Evolutionary conservation across 73 alveolate species (phyloP).

Genomic region (Blepharisma stoltei): DNA sequence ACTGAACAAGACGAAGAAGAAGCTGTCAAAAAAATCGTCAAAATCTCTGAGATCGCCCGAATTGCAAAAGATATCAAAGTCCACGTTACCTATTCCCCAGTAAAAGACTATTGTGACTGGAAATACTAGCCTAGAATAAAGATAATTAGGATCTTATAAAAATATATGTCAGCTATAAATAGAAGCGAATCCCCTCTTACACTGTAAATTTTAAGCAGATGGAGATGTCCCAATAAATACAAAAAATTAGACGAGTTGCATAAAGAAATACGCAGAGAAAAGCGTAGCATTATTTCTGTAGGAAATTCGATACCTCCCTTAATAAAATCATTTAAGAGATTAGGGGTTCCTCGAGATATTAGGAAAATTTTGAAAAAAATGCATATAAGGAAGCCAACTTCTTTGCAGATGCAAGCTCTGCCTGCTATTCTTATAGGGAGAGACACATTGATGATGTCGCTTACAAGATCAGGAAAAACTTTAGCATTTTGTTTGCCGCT

Average conservation of each 20-base stretch:
- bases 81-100: too few relatives aligned
- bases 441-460: constrained; percentile 91
- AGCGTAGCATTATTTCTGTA: constrained; percentile 35
- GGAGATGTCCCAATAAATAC: constrained; percentile 48
- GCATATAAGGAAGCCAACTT: constrained; percentile 52
- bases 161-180: too few relatives aligned
- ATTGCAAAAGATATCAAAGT: constrained; percentile 2
- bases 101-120: constrained; percentile 29
- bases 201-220: constrained; percentile 30
- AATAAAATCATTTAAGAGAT: constrained; percentile 40
- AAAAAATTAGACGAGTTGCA: constrained; percentile 35
- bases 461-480: constrained; percentile 93
- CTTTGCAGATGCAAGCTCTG: constrained; percentile 48
- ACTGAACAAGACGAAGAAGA: constrained; percentile 71
- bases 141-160: too few relatives aligned
- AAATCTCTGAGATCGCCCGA: neutral
- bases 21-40: constrained; percentile 74
- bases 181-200: neutral
- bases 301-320: constrained; percentile 52
- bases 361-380: constrained; percentile 32
- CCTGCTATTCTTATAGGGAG: constrained; percentile 72
- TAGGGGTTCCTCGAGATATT: constrained; percentile 40
- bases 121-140: constrained; percentile 13
- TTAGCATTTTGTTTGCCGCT: constrained; percentile 86
- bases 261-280: constrained; percentile 28